Evolutionary conservation across 1,139 yeast genomes (phyloP).

Genomic region (Meyerozyma elateridarum): DNA sequence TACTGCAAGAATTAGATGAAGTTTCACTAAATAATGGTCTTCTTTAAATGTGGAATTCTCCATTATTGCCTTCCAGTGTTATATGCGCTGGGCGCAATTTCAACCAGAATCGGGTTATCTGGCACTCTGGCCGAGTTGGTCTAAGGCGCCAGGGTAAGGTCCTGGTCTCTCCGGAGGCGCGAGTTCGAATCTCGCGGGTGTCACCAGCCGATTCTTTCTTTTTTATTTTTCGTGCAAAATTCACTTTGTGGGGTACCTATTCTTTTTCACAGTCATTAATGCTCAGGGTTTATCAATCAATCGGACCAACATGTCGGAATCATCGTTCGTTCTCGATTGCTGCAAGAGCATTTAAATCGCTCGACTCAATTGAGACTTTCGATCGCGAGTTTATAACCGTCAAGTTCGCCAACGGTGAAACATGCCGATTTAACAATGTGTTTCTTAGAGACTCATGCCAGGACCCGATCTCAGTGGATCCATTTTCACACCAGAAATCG

Average conservation of each 20-base stretch:
- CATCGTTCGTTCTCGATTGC: too few relatives aligned
- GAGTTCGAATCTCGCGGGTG: conserved; percentile 54
- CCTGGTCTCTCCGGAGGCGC: conserved; percentile 58
- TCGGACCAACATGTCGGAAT: too few relatives aligned
- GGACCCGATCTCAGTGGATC: conserved; percentile 48
- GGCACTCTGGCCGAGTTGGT: conserved; percentile 49
- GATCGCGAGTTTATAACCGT: conserved; percentile 20
- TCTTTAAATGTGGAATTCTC: too few relatives aligned
- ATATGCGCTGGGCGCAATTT: conserved; percentile 3
- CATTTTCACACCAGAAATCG: conserved; percentile 54
- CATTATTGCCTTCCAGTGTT: too few relatives aligned
- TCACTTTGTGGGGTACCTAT: conserved; percentile 2
- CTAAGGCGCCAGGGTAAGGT: conserved; percentile 50
- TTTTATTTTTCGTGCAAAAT: background rate
- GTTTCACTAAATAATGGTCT: too few relatives aligned
- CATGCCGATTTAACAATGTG: conserved; percentile 45
- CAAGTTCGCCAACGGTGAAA: conserved; percentile 16
- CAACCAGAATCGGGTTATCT: conserved; percentile 39
- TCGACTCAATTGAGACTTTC: conserved; percentile 1
- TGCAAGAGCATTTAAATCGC: too few relatives aligned
- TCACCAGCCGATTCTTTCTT: conserved; percentile 25
- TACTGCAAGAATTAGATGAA: too few relatives aligned
- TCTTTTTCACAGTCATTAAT: too few relatives aligned
- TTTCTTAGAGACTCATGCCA: conserved; percentile 66
- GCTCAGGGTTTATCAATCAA: too few relatives aligned